phyloP scores from a whole-genome alignment of 2,329 filamentous ascomycete species.

The Capronia coronata region DNA sequence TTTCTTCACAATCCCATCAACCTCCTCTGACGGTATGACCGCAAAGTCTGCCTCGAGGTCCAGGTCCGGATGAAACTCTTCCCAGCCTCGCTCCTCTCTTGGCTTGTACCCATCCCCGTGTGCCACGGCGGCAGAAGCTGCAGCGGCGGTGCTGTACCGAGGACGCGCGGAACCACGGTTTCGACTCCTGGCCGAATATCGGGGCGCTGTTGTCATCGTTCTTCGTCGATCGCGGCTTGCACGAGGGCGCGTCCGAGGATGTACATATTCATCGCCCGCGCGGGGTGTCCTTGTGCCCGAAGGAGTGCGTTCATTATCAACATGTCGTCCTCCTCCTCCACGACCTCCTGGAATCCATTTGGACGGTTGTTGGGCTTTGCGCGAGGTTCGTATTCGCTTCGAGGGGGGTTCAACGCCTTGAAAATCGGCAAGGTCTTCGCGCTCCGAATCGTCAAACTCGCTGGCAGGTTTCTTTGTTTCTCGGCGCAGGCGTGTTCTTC shows the following conservation, averaged over 20 bases:
- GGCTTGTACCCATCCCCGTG: conserved; percentile 97
- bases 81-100: conserved; percentile 91
- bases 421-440: conserved; percentile 30
- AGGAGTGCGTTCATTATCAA: conserved; percentile 55
- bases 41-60: conserved; percentile 78
- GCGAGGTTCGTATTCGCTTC: conserved; percentile 63
- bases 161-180: conserved; percentile 42
- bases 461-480: conserved; percentile 32
- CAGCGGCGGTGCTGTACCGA: conserved; percentile 75
- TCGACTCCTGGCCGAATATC: conserved; percentile 25
- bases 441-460: conserved; percentile 28
- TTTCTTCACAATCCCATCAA: conserved; percentile 63
- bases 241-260: conserved; percentile 42
- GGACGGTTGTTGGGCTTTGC: conserved; percentile 11
- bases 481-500: conserved; percentile 29
- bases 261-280: conserved; percentile 47
- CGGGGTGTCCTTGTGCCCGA: conserved; percentile 40
- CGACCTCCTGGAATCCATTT: conserved; percentile 66
- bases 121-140: conserved; percentile 77
- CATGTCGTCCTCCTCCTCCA: conserved; percentile 76
- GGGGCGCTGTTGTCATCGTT: conserved; percentile 16
- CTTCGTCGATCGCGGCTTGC: conserved; percentile 30
- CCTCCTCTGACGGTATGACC: conserved; percentile 73
- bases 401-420: conserved; percentile 53
- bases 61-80: conserved; percentile 93